Base-by-base conservation (phyloP, 345 rosid genomes). In the Lepidium sativum region DNA sequence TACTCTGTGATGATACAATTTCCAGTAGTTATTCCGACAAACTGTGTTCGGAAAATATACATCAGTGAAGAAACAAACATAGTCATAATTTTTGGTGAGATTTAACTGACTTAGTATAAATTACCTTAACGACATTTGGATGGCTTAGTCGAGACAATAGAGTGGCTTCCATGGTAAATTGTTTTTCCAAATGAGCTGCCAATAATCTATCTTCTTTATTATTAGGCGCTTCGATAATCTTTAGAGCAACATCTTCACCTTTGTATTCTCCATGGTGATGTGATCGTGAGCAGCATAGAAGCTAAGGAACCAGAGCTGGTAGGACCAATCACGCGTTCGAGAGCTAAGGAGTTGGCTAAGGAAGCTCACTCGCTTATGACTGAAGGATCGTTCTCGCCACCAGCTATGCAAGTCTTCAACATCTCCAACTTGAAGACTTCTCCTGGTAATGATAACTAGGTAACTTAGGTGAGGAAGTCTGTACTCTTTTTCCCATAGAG, bases 181-280 rank as follows among this genome's bases (percentile, higher is more conserved):
- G 95, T 44, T 81, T 87, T 61, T 80, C 85, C 63, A 90, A 76
- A 29, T 87, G 80, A 71, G 70, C 73, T 38, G 77, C 84, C 69
- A 87, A 69, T 13, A 51, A 54, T 75, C 45, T 78, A 41, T 84
- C 86, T 56, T 84, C 90, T 39, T 78, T 83, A 60, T 73, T 79
- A 55, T 81, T 88, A 16, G 88, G 86, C 11, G 75, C 81, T 69
- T 65, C 70, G 32, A 81, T 82, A 62, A 87, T 73, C 80, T 87
- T 90, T 21, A 90, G 83, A 5, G 97, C 97, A 59, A 90, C 97
- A 31, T 83, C 80, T 51, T 85, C 78, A 12, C 84, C 92, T 45
- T 80, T 79, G 68, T 90, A 90, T 15, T 76, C 62, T 35, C 97
- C 97, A 80, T 75, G n/a, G n/a, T n/a, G n/a, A n/a, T n/a, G n/a